Evolutionary conservation across 2,329 filamentous ascomycete species (phyloP), one percentile per base, ranked within the genome.

Genomic region (Sphaerulina vaccinii): DNA sequence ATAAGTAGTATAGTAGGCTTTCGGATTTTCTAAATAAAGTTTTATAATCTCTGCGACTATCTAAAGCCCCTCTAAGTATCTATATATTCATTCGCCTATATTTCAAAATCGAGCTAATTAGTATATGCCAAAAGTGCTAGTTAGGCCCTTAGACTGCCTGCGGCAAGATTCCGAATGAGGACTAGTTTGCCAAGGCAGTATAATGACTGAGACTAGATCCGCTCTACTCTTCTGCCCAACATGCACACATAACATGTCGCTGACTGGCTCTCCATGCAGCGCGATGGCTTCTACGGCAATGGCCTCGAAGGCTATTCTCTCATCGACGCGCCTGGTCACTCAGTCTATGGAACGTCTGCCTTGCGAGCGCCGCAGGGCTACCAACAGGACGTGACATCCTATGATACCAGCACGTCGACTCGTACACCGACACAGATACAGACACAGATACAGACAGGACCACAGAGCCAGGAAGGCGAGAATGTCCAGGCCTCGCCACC

Each of bases 231-330:
- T n/a, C 27, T 13, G 27, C 13, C 7, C 27, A 29, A 29, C 27
- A n/a, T 29, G 13, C 27, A 29, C 27, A 13, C 16, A 24, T 9
- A 35, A 33, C 42, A 35, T 45, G 42, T 45, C 42, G 24, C 27
- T 22, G 11, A 33, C 16, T 15, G 22, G 27, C 24, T 13, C 19
- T 40, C 23, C 19, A 49, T 49, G 45, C 22, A 22, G 45, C 36
- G 19, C 27, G 45, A 40, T 40, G 45, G 18, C 33, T 47, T 16
- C 19, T 39, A 38, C 45, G 36, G 27, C 36, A 33, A 39, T 27
- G 24, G 45, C 16, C 35, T 40, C 16, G 45, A 23, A 21, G 37
- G 37, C 13, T 49, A 33, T 27, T 22, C 24, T 13, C 11, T 11
- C 22, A 33, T 41, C 18, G 43, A 46, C 32, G 45, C 24, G 37